A percentile compares a stretch with the other conserved stretches of the same genome.
Evolutionary conservation across 192 early-diverging fungal species (phyloP).

Genomic region (Glomus cerebriforme): DNA sequence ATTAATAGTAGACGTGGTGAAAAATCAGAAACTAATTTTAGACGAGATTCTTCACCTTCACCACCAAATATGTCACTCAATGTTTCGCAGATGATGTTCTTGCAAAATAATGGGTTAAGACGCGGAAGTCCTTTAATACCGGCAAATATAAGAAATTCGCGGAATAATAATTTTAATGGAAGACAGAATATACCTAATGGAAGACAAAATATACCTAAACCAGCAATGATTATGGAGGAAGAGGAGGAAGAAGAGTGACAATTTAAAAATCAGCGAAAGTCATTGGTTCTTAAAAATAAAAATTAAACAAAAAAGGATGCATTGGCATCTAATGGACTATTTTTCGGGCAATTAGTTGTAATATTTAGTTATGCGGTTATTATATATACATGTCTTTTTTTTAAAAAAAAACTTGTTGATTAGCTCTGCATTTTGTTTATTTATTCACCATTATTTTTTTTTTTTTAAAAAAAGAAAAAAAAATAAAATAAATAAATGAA

Average conservation of each 20-base stretch:
- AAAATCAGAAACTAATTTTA: neutral
- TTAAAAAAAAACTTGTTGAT: neutral
- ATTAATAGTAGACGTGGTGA: neutral
- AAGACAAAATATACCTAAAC: neutral
- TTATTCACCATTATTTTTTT: too few relatives aligned
- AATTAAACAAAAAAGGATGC: neutral
- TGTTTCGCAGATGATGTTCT: neutral
- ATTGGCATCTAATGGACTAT: constrained; percentile 11
- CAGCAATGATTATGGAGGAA: neutral
- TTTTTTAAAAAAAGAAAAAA: too few relatives aligned
- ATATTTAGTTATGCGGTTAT: neutral
- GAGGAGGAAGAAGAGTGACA: neutral
- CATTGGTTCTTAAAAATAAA: neutral
- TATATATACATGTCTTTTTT: neutral
- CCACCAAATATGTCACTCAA: constrained; percentile 6
- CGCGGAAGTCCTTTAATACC: neutral
- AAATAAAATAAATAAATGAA: too few relatives aligned
- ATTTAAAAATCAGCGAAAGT: neutral
- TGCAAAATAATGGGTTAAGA: neutral
- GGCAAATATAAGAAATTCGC: neutral
- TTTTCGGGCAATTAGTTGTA: neutral
- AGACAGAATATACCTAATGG: too few relatives aligned
- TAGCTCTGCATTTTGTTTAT: neutral
- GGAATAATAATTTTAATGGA: neutral
- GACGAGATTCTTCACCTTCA: neutral